A percentile compares a stretch with the other conserved stretches of the same genome.
phyloP scores from a whole-genome alignment of 2,329 filamentous ascomycete species.

The Penicillium sp. region DNA sequence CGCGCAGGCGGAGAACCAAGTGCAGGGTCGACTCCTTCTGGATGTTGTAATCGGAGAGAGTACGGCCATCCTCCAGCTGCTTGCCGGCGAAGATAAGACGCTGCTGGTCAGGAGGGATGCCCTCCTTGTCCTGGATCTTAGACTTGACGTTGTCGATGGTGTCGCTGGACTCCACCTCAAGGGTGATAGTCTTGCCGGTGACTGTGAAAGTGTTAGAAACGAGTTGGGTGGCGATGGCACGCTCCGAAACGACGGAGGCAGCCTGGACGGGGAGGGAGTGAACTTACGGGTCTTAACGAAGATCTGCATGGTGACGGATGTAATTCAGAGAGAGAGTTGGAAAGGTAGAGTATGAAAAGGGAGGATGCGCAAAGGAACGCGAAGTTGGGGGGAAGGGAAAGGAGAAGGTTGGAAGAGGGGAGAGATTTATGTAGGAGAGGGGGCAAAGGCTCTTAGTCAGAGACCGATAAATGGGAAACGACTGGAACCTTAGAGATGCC shows the following conservation, averaged over 20 bases:
- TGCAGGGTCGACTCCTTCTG: constrained; percentile 68
- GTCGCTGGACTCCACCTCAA: constrained; percentile 51
- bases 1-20: constrained; percentile 70
- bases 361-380: constrained; percentile 16
- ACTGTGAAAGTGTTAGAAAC: constrained; percentile 41
- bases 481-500: constrained; percentile 18
- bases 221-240: constrained; percentile 8
- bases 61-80: constrained; percentile 58
- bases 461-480: constrained; percentile 24
- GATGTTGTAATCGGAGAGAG: constrained; percentile 56
- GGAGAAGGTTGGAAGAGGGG: constrained; percentile 22
- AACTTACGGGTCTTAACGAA: constrained; percentile 93
- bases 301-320: constrained; percentile 76
- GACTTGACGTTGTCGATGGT: constrained; percentile 57
- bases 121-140: constrained; percentile 61
- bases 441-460: constrained; percentile 21
- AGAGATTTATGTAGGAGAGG: constrained; percentile 23
- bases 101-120: constrained; percentile 59
- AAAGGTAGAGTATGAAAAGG: constrained; percentile 7
- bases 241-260: constrained; percentile 21
- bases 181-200: constrained; percentile 48
- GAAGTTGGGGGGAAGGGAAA: constrained; percentile 18
- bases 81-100: constrained; percentile 59
- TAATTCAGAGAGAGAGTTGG: constrained; percentile 15
- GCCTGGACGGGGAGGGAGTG: background rate